phyloP scores from a whole-genome alignment of 345 rosid genomes.

The Moringa oleifera region DNA sequence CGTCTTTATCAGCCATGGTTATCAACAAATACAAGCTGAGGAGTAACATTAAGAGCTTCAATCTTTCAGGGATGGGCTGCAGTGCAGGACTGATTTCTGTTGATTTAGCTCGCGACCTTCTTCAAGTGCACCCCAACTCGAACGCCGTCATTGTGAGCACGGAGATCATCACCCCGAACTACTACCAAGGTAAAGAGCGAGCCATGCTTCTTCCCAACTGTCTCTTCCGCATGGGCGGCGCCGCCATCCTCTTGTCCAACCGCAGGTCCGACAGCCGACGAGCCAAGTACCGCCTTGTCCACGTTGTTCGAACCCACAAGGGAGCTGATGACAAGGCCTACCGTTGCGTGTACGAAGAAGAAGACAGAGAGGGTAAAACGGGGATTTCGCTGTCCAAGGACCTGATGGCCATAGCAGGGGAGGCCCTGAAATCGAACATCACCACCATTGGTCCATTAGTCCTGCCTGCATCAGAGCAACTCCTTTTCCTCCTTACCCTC shows the following conservation, averaged over 20 bases:
- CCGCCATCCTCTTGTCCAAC: slow-evolving; percentile 64
- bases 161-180: slow-evolving; percentile 69
- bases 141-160: slow-evolving; percentile 65
- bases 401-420: slow-evolving; percentile 81
- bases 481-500: slow-evolving; percentile 49
- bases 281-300: slow-evolving; percentile 66
- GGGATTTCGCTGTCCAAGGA: slow-evolving; percentile 67
- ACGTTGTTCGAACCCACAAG: slow-evolving; percentile 73
- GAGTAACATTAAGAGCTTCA: slow-evolving; percentile 73
- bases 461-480: slow-evolving; percentile 73
- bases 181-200: slow-evolving; percentile 63
- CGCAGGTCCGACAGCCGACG: slow-evolving; percentile 44
- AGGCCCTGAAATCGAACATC: slow-evolving; percentile 71
- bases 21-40: slow-evolving; percentile 70
- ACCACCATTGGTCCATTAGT: slow-evolving; percentile 76
- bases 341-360: slow-evolving; percentile 61
- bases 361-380: slow-evolving; percentile 58
- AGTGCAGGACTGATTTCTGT: slow-evolving; percentile 70
- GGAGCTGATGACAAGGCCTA: slow-evolving; percentile 70
- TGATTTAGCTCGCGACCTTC: slow-evolving; percentile 66
- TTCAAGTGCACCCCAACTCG: slow-evolving; percentile 64
- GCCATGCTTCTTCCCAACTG: slow-evolving; percentile 82
- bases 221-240: slow-evolving; percentile 80
- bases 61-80: slow-evolving; percentile 85
- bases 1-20: slow-evolving; percentile 74